Percentiles rank a stretch among this genome's conserved stretches.
Evolutionary conservation across 148 eudicot species (phyloP).

Genomic region (Beta vulgaris): DNA sequence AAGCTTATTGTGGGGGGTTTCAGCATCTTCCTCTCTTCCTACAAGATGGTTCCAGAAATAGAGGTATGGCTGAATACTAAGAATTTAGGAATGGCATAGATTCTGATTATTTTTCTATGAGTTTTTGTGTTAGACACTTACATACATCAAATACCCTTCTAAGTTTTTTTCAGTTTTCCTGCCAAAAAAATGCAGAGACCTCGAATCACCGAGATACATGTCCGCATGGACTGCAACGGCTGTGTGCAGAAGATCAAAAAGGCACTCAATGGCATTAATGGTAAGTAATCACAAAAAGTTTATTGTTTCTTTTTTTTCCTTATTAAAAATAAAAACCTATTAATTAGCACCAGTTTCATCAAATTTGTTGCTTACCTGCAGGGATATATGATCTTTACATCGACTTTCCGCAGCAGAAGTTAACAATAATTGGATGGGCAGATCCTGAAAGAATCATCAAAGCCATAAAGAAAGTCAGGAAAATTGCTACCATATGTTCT

Average conservation of each 20-base stretch:
- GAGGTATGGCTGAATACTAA: slow-evolving; percentile 45
- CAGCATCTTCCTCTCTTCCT: slow-evolving; percentile 27
- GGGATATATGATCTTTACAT: slow-evolving; percentile 71
- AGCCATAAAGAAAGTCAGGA: slow-evolving; percentile 78
- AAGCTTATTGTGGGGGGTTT: slow-evolving; percentile 12
- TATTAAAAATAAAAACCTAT: background rate
- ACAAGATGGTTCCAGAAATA: slow-evolving; percentile 48
- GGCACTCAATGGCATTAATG: slow-evolving; percentile 71
- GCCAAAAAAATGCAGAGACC: slow-evolving; percentile 63
- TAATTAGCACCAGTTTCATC: background rate
- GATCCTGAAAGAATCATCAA: slow-evolving; percentile 75
- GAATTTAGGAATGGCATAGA: background rate
- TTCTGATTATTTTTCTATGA: background rate
- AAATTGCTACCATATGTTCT: slow-evolving; percentile 69
- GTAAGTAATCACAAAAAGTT: slow-evolving; percentile 36
- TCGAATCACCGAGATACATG: slow-evolving; percentile 70
- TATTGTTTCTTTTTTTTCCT: background rate
- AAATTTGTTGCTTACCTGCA: slow-evolving; percentile 29
- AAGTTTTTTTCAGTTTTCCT: slow-evolving; percentile 25
- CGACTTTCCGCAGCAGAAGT: slow-evolving; percentile 66
- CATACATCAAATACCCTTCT: slow-evolving; percentile 6
- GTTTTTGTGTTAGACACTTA: background rate
- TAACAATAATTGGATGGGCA: slow-evolving; percentile 73
- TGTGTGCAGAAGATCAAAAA: slow-evolving; percentile 93
- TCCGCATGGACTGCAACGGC: slow-evolving; percentile 93